Evolutionary conservation across 2,329 filamentous ascomycete genomes (phyloP), one percentile per base, ranked within the genome.

Genomic region (Trichoderma hamatum): DNA sequence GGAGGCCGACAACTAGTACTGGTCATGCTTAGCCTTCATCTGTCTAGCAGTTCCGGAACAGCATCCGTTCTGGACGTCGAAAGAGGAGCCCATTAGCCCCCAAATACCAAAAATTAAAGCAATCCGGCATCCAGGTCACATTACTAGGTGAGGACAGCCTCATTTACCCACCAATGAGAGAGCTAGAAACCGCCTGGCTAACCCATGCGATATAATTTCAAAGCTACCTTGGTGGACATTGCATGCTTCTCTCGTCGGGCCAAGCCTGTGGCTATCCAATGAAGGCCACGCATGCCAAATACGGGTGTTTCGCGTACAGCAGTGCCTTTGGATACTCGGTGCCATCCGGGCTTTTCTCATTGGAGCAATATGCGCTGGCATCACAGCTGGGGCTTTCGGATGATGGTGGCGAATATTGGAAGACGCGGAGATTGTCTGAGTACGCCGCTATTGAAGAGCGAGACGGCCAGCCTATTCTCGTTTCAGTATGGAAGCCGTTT

Each of bases 241-340:
- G 89, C 56, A 92, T 94, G 83, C 83, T 94, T 10, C 51, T 70
- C 7, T 66, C 68, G 26, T 70, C 68, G 34, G 63, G 28, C 84
- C 92, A 95, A 77, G 90, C 89, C n/a, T 94, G 92, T 78, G 90
- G 91, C 77, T 94, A 94, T 76, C 90, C 92, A 0, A 90, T 94
- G 83, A 92, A 92, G 78, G 91, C 90, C 66, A 92, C 91, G 0
- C 91, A 94, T 77, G 90, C 92, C 71, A 94, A 94, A 75, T 94
- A 94, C 78, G 92, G 92, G 58, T 86, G 88, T 70, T 94, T 94
- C 76, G 91, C 91, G 6, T 94, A 94, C 79, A 91, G 88, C 75
- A 89, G 90, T 64, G 87, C 90, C 0, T 94, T 92, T 77, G 91
- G 85, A 24, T 94, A 94, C 80, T 92, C 89, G 0, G 92, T 94